Percentiles rank a stretch among this genome's conserved stretches.
Evolutionary conservation across 2,329 filamentous ascomycete species (phyloP).

Genomic region (Xylaria sp.): DNA sequence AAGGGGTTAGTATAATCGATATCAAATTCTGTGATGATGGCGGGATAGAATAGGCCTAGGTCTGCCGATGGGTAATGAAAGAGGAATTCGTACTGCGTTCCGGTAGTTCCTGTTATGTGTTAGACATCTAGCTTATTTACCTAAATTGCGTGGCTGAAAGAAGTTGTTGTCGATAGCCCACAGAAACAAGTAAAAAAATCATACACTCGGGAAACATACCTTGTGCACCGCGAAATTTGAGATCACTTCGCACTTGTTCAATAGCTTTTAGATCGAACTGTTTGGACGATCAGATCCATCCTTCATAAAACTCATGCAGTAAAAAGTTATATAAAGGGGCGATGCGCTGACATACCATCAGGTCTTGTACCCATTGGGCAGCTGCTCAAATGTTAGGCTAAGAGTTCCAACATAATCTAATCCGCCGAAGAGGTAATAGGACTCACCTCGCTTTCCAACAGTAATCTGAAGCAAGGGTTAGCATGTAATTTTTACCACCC

Average conservation of each 20-base stretch:
- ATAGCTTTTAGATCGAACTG: constrained; percentile 77
- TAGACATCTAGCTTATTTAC: constrained; percentile 27
- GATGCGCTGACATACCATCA: constrained; percentile 17
- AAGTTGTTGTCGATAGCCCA: too few relatives aligned
- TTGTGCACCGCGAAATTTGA: constrained; percentile 67
- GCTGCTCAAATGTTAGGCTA: constrained; percentile 66
- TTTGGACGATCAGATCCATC: constrained; percentile 46
- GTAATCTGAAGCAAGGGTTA: constrained; percentile 22
- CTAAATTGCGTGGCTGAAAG: too few relatives aligned
- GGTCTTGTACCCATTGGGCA: constrained; percentile 74
- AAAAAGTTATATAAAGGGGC: not conserved
- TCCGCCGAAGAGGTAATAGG: not conserved
- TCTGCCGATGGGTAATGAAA: not conserved
- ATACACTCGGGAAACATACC: constrained; percentile 29
- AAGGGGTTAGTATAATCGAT: not conserved
- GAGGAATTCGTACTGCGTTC: constrained; percentile 21
- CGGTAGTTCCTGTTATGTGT: constrained; percentile 23
- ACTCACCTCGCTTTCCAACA: constrained; percentile 25
- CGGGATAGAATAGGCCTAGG: not conserved
- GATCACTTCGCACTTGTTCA: constrained; percentile 68
- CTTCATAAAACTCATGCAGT: too few relatives aligned
- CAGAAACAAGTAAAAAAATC: too few relatives aligned
- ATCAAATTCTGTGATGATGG: not conserved
- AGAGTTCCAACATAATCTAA: not conserved
- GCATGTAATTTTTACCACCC: not conserved